Evolutionary conservation across 2,329 filamentous ascomycete species (phyloP), one percentile per base, ranked within the genome.

Genomic region (Mycogone perniciosa): DNA sequence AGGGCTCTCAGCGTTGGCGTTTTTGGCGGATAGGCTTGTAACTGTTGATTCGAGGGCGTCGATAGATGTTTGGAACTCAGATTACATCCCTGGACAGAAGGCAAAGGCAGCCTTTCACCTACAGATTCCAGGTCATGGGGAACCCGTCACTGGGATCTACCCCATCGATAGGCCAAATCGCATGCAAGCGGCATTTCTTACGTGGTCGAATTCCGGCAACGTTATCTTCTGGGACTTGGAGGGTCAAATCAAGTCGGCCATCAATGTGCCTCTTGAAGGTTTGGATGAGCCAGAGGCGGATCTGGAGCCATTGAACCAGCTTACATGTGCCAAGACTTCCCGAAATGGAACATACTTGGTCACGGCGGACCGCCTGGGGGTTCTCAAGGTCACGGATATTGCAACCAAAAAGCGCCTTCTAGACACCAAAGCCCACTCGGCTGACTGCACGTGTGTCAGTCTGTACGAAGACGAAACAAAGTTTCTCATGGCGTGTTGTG

Each of bases 351-450:
- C 78, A 41, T 76, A 84, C 40, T 80, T 97, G 54, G 78, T 91
- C n/a, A 82, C 87, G 4, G 92, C 90, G 5, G 93, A 99, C 67
- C 89, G 84, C 60, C 80, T 88, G 54, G 93, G 93, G n/a, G 80
- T 95, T 10, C 69, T 99, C 38, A 82, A 81, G 54, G 76, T 90
- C 41, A 76, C 88, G 26, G 80, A 90, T 53, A 74, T 79, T 39
- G 70, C 75, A 10, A 82, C 82, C 0, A 80, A 82, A 61, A 67
- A 77, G 48, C 82, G 80, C 53, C 62, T 82, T 2, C 80, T 87
- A 51, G 85, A 88, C 56, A 85, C 85, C 39, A 93, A 95, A 64
- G 93, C 91, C 30, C 93, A 99, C 64, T 81, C 86, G 5, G 84
- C 84, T 6, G 89, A 96, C 61, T 87, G 95, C 55, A 89, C 89